phyloP scores from a whole-genome alignment of 495 filamentous ascomycete genomes.

The Sordaria brevicollis region DNA sequence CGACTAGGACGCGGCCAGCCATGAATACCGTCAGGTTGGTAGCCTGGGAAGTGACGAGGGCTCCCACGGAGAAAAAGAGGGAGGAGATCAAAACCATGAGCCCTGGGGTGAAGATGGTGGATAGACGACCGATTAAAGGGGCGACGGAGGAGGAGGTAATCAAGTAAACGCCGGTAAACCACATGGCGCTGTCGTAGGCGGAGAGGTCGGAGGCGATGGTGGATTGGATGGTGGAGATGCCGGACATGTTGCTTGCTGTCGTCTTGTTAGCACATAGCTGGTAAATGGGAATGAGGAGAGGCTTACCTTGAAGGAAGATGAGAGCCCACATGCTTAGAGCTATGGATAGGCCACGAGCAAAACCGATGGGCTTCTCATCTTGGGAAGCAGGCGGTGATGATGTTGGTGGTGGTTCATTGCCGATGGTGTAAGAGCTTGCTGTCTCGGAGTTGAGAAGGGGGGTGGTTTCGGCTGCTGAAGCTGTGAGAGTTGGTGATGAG shows the following conservation, averaged over 20 bases:
- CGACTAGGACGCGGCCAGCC: constrained; percentile 51
- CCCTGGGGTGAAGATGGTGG: constrained; percentile 57
- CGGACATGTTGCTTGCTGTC: constrained; percentile 60
- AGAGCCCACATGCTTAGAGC: constrained; percentile 33
- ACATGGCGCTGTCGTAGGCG: constrained; percentile 58
- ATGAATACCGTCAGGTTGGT: constrained; percentile 49
- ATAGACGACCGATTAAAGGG: constrained; percentile 55
- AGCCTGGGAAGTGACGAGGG: constrained; percentile 51
- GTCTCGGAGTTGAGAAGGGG: constrained; percentile 27
- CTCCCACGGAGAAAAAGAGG: constrained; percentile 47
- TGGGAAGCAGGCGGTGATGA: not conserved
- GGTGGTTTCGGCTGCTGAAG: constrained; percentile 24
- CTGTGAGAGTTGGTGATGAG: constrained; percentile 7
- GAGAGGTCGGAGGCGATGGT: constrained; percentile 60
- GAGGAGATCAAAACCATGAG: constrained; percentile 47
- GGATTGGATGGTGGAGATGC: constrained; percentile 64
- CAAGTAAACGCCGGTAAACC: constrained; percentile 66
- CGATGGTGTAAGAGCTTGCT: constrained; percentile 10
- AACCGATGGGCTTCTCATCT: constrained; percentile 6
- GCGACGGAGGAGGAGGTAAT: constrained; percentile 59
- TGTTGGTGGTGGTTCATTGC: constrained; percentile 3
- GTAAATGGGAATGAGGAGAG: not conserved
- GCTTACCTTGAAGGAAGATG: constrained; percentile 34
- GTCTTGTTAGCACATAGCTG: not conserved
- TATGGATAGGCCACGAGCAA: constrained; percentile 17